Evolutionary conservation across 192 early-diverging fungal genomes (phyloP).

Genomic region (Rhizophagus sp.): DNA sequence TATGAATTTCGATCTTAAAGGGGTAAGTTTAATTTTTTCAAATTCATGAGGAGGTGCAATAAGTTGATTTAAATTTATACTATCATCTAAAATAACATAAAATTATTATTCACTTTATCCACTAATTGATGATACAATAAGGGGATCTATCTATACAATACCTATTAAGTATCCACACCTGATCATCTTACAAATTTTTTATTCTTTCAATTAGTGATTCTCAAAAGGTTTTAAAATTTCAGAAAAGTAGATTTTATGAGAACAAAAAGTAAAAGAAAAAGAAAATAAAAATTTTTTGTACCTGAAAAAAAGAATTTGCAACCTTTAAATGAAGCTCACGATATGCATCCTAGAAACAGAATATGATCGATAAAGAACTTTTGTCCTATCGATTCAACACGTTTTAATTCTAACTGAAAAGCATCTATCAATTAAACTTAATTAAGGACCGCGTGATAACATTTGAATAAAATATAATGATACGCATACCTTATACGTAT

Average conservation of each 20-base stretch:
- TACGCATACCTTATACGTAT: too few species aligned
- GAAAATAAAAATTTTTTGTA: too few species aligned
- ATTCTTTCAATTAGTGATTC: not conserved
- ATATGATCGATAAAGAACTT: too few species aligned
- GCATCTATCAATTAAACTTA: not conserved
- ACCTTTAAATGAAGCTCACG: not conserved
- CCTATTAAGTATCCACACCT: not conserved
- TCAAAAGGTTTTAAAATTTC: not conserved
- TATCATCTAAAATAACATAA: not conserved
- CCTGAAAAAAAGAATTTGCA: not conserved
- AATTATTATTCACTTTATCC: too few species aligned
- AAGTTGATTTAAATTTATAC: not conserved
- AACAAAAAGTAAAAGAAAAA: not conserved
- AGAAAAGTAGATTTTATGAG: too few species aligned
- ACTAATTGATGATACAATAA: too few species aligned
- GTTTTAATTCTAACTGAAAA: not conserved
- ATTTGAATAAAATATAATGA: too few species aligned
- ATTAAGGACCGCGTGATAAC: not conserved
- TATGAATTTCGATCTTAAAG: not conserved
- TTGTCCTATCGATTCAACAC: not conserved
- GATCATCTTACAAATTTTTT: not conserved
- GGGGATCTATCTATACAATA: not conserved
- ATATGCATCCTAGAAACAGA: not conserved
- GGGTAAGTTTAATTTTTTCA: not conserved
- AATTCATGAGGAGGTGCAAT: not conserved